These are phyloP conservation scores for Phytophthora sojae DNA, from an alignment of 352 stramenopile species.

Conservation along the genomic window DNA sequence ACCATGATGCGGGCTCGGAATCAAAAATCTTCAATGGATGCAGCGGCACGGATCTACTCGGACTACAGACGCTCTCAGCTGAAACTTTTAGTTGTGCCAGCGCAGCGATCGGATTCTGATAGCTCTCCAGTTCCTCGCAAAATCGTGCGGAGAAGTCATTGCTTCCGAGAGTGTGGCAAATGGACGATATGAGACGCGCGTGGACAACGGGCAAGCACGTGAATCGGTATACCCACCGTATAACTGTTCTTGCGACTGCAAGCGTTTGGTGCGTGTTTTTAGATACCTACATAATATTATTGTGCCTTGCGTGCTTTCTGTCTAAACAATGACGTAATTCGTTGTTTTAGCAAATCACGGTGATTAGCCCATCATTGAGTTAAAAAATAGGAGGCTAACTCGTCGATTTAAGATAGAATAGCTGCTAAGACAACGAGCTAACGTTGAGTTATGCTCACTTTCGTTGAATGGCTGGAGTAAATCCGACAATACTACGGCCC, in stretches of 20 bases:
- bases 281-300: background rate
- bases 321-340: no score
- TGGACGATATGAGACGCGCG: background rate
- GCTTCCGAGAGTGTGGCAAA: background rate
- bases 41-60: background rate
- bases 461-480: no score
- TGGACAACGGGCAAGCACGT: background rate
- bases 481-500: no score
- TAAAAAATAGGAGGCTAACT: no score
- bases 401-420: no score
- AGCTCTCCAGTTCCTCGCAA: background rate
- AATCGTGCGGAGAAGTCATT: background rate
- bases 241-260: background rate
- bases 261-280: background rate
- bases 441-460: no score
- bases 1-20: no score
- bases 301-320: no score
- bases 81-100: background rate
- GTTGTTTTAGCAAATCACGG: no score
- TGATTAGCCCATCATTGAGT: no score
- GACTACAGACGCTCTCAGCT: background rate
- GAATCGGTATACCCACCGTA: background rate
- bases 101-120: background rate
- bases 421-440: no score
- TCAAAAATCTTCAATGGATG: background rate